Base-by-base conservation (phyloP, 306 rosid genomes). In the Luffa aegyptiaca region DNA sequence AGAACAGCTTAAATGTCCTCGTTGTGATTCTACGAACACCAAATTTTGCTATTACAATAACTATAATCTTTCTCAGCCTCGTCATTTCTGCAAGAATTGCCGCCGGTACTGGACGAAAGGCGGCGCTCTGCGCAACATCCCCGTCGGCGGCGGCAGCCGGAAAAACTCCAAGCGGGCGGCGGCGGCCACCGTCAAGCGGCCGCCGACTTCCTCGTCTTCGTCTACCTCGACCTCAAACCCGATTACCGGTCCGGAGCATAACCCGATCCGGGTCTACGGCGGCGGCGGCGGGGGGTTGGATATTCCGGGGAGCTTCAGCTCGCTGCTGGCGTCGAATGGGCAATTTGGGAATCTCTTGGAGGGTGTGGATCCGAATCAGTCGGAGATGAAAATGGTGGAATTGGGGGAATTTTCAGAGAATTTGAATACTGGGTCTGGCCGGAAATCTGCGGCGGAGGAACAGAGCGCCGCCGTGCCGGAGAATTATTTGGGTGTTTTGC, bases 41-140 rank as follows among this genome's bases (percentile, higher is more conserved):
- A 93, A 93, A 78, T 92, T 93, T 85, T 93, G 98, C 85, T 93
- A 93, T 92, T 93, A 89, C 93, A 93, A 93, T 87, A 93, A 93
- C 88, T 93, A 93, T 86, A 93, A 93, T 63, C 98, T 93, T 80
- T 92, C 97, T 1, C 98, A 93, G 96, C 98, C 98, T 0, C 98
- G 98, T 68, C 93, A 93, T 82, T 93, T 92, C n/a, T 93, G 98
- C 88, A 93, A 93, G 89, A 93, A 88, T 69, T 93, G 98, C 82
- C 83, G 85, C 80, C 80, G 98, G 82, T 93, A 93, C 84, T 93
- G 98, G 98, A 93, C 98, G 82, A 93, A 92, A 85, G 98, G 98
- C 14, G 98, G 98, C 17, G 80, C 98, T 20, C 87, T 93, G 6
- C 82, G 98, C 20, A 93, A 93, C 90, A 92, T 93, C 56, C 98